Evolutionary conservation across 371 early-diverging fungal genomes (phyloP).

Genomic region (Apophysomyces variabilis): DNA sequence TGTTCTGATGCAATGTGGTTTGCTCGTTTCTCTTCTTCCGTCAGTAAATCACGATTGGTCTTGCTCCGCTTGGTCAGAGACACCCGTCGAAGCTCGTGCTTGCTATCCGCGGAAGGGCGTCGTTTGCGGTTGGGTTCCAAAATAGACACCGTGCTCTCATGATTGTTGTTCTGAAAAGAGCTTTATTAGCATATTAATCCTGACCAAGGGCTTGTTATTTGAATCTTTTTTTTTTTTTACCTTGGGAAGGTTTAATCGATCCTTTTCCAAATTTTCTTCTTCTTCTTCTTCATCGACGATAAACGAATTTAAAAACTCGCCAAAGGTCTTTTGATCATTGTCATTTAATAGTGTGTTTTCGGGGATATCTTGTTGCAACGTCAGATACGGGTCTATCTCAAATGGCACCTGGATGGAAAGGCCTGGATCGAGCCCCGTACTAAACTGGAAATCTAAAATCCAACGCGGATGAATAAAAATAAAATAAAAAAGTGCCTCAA

Average conservation of each 20-base stretch:
- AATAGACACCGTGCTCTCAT: slow-evolving; percentile 10
- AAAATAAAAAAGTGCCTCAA: slow-evolving; percentile 6
- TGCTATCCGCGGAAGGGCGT: slow-evolving; percentile 12
- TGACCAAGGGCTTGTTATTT: not conserved
- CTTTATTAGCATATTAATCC: not conserved
- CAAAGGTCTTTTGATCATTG: slow-evolving; percentile 21
- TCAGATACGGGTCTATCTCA: slow-evolving; percentile 12
- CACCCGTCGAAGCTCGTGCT: slow-evolving; percentile 14
- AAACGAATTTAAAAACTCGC: slow-evolving; percentile 15
- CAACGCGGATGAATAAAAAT: not conserved
- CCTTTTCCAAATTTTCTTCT: not conserved
- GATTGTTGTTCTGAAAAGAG: not conserved
- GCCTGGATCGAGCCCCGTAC: slow-evolving; percentile 15
- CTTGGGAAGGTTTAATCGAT: not conserved
- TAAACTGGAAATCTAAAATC: slow-evolving; percentile 21
- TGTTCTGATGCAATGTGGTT: slow-evolving; percentile 92
- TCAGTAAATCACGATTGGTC: slow-evolving; percentile 5
- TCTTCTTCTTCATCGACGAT: slow-evolving; percentile 2
- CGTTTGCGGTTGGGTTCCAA: slow-evolving; percentile 12
- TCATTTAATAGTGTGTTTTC: slow-evolving; percentile 10
- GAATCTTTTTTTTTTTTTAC: not conserved
- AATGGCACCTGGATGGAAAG: slow-evolving; percentile 25
- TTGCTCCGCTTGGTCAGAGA: slow-evolving; percentile 15
- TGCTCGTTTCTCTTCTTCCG: slow-evolving; percentile 72
- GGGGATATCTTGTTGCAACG: slow-evolving; percentile 3